Conservation (phyloP, 2,329 filamentous ascomycete species). For the Paracoccidioides brasiliensis region DNA sequence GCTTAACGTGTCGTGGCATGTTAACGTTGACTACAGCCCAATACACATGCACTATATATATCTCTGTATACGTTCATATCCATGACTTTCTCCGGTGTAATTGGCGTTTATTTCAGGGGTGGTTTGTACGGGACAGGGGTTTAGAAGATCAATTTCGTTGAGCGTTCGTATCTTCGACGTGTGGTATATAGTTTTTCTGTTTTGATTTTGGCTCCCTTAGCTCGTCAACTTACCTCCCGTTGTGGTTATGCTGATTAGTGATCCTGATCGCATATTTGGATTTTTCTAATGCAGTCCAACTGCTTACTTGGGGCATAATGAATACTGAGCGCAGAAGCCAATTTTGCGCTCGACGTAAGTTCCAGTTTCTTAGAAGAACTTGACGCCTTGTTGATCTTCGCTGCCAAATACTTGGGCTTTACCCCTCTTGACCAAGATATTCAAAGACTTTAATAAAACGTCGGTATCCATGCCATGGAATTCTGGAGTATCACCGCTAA, state of each 20-base stretch:
- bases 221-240: not conserved
- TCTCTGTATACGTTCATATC: not conserved
- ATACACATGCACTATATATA: not conserved
- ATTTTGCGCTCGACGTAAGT: conserved; percentile 5
- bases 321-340: not conserved
- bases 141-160: not conserved
- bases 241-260: not conserved
- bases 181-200: not conserved
- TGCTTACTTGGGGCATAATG: not conserved
- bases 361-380: conserved; percentile 65
- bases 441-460: conserved; percentile 64
- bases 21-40: not conserved
- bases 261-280: not conserved
- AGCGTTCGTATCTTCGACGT: not conserved
- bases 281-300: not conserved
- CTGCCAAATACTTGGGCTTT: conserved; percentile 89
- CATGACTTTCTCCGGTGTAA: not conserved
- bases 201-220: no score
- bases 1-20: conserved; percentile 10
- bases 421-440: conserved; percentile 72
- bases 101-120: not conserved
- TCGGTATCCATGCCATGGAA: conserved; percentile 82
- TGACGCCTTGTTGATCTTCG: conserved; percentile 80
- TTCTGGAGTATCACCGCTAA: conserved; percentile 38
- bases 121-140: not conserved